phyloP scores from a whole-genome alignment of 2,329 filamentous ascomycete species.

The Trichoderma koningiopsis region DNA sequence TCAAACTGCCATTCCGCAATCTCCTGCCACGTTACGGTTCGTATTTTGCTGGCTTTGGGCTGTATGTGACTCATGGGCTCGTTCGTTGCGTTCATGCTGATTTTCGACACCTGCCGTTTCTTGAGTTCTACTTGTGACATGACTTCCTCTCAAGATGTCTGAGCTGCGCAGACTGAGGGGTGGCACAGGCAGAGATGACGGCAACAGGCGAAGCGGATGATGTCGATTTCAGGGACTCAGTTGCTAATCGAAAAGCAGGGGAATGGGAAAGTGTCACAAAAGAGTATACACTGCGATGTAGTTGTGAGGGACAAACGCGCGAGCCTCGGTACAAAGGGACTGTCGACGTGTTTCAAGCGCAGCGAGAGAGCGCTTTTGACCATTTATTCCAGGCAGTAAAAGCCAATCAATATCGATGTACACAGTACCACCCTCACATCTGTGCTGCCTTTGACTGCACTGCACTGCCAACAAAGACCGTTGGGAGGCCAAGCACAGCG shows the following conservation, averaged over 20 bases:
- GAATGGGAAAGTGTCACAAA: neutral
- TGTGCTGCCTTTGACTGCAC: neutral
- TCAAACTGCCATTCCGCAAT: conserved; percentile 14
- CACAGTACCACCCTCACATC: neutral
- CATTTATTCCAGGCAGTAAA: neutral
- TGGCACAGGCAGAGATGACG: neutral
- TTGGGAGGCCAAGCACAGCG: neutral
- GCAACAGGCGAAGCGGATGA: neutral
- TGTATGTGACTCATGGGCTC: too few species aligned
- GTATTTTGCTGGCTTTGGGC: neutral
- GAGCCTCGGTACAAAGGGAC: conserved; percentile 1
- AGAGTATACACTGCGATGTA: too few species aligned
- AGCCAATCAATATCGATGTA: neutral
- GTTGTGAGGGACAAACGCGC: neutral
- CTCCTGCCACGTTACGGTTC: conserved; percentile 6
- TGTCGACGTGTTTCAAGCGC: neutral
- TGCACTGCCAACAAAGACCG: neutral
- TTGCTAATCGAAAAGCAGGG: neutral
- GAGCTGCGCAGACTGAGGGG: neutral
- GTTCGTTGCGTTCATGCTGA: conserved; percentile 1
- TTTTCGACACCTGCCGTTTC: conserved; percentile 5
- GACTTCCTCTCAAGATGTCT: neutral
- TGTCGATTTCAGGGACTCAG: neutral
- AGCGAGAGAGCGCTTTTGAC: neutral
- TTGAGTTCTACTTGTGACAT: conserved; percentile 11